Evolutionary conservation across 176 grass and related monocot species (phyloP).

Genomic region (Triticum dicoccoides): DNA sequence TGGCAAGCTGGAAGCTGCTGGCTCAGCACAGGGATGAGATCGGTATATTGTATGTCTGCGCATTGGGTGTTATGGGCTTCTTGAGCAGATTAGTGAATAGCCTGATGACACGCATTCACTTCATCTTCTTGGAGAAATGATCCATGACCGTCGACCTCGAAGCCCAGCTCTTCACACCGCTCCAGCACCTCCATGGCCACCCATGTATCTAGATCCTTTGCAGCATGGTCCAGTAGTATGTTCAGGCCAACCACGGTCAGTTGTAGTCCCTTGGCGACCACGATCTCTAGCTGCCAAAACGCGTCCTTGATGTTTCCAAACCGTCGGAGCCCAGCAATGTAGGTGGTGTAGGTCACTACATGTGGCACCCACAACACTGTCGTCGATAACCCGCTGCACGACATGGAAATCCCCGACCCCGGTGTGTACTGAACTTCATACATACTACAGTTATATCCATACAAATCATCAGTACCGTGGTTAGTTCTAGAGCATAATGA

Average conservation of each 20-base stretch:
- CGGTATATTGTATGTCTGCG: conserved; percentile 64
- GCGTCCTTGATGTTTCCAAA: conserved; percentile 38
- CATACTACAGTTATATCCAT: conserved; percentile 47
- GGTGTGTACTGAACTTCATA: conserved; percentile 66
- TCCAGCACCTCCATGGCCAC: conserved; percentile 61
- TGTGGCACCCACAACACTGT: conserved; percentile 60
- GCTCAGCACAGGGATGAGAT: conserved; percentile 65
- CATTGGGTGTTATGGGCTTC: conserved; percentile 54
- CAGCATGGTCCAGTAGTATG: conserved; percentile 66
- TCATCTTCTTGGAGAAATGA: conserved; percentile 58
- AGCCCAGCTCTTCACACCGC: conserved; percentile 63
- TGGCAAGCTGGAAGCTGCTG: conserved; percentile 60
- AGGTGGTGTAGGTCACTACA: conserved; percentile 73
- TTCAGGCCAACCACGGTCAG: conserved; percentile 66
- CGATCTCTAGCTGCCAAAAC: conserved; percentile 50
- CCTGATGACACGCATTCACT: conserved; percentile 61
- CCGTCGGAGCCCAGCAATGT: conserved; percentile 64
- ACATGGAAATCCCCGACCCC: conserved; percentile 46
- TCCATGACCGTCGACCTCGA: conserved; percentile 75
- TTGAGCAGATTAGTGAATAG: conserved; percentile 74
- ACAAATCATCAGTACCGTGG: conserved; percentile 2
- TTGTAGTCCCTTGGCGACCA: conserved; percentile 58
- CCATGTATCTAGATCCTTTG: conserved; percentile 49
- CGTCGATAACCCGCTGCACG: conserved; percentile 40
- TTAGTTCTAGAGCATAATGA: neutral